A percentile compares a stretch with the other conserved stretches of the same genome.
Conservation (phyloP, 495 filamentous ascomycete species). For the Beverwykella pulmonaria region DNA sequence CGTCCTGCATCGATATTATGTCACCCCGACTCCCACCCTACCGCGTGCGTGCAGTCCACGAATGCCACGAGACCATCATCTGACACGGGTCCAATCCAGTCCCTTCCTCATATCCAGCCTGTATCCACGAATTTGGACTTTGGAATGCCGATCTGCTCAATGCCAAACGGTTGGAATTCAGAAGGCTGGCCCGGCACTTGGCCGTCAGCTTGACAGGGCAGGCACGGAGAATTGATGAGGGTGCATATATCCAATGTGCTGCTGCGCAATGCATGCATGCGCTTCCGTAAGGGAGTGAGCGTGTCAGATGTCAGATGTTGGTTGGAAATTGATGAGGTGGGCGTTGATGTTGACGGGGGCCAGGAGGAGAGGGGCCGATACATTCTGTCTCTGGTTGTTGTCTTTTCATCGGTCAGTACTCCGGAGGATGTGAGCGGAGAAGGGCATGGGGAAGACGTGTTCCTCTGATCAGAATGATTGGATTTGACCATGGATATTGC, state of each 20-base stretch:
- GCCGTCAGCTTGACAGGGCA: not conserved
- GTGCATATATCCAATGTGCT: not conserved
- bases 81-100: too few species aligned
- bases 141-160: not conserved
- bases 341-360: not conserved
- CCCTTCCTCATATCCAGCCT: too few species aligned
- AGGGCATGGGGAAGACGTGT: not conserved
- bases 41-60: too few species aligned
- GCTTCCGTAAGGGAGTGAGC: not conserved
- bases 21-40: too few species aligned
- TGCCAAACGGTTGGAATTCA: not conserved
- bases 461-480: not conserved
- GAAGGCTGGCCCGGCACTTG: not conserved
- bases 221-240: not conserved
- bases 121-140: too few species aligned
- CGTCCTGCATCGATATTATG: too few species aligned
- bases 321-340: not conserved
- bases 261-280: too few species aligned
- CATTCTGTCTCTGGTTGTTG: not conserved
- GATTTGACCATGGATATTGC: too few species aligned
- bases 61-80: too few species aligned
- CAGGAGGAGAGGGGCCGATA: too few species aligned
- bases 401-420: not conserved
- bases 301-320: not conserved
- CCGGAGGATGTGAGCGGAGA: too few species aligned